phyloP scores from a whole-genome alignment of 1,284 basidiomycete genomes.

The Sporisorium exsertum region DNA sequence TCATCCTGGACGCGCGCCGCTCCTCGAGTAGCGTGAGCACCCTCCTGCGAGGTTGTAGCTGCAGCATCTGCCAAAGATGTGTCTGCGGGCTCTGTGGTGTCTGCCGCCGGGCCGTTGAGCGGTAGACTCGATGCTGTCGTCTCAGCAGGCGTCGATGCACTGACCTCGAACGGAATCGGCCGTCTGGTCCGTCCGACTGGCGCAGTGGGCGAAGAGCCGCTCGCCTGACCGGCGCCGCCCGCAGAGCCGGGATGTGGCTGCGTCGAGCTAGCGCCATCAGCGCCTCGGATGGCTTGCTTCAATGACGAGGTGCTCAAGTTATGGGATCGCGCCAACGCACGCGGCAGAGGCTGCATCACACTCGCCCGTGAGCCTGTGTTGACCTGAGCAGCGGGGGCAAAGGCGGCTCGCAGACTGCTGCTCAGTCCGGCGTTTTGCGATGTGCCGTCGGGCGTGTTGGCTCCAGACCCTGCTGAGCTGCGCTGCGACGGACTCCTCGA shows the following conservation, averaged over 20 bases:
- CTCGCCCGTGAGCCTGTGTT: conserved; percentile 28
- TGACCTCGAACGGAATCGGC: conserved; percentile 28
- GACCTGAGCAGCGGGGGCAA: conserved; percentile 33
- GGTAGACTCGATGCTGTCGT: not conserved
- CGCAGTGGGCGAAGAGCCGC: conserved; percentile 4
- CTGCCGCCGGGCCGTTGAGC: not conserved
- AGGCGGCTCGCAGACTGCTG: conserved; percentile 31
- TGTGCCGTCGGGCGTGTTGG: conserved; percentile 38
- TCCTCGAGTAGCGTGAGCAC: not conserved
- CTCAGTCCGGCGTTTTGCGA: conserved; percentile 21
- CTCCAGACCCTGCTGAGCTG: conserved; percentile 34
- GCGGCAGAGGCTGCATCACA: conserved; percentile 42
- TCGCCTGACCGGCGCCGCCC: not conserved
- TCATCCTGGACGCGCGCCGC: not conserved
- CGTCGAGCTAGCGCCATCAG: conserved; percentile 21
- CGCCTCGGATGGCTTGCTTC: conserved; percentile 25
- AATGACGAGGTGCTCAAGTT: conserved; percentile 47
- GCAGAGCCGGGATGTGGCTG: conserved; percentile 16
- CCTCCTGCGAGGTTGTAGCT: conserved; percentile 1
- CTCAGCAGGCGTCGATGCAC: not conserved
- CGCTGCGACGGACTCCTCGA: conserved; percentile 16
- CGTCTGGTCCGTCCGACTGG: conserved; percentile 13
- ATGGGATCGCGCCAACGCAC: conserved; percentile 26
- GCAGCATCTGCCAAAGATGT: conserved; percentile 7
- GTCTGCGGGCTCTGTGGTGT: not conserved